Evolutionary conservation across 768 basidiomycete genomes (phyloP).

Genomic region (Tricholoma matsutake): DNA sequence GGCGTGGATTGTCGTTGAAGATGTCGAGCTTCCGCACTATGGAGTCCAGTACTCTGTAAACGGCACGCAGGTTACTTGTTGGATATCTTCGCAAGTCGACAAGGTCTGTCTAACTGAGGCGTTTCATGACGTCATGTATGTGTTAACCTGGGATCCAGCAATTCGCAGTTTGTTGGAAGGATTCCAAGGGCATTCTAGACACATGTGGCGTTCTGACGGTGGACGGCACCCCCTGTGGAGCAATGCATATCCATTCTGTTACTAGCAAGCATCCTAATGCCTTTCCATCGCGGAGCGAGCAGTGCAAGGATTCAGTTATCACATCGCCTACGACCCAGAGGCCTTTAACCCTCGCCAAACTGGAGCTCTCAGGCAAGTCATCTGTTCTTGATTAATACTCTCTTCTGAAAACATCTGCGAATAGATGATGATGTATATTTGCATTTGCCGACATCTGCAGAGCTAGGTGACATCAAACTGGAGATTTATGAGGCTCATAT

Average conservation of each 20-base stretch:
- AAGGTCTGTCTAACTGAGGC: slow-evolving; percentile 14
- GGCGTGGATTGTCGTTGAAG: slow-evolving; percentile 1
- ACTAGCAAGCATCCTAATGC: neutral
- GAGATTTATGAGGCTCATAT: slow-evolving; percentile 2
- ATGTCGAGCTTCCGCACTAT: slow-evolving; percentile 13
- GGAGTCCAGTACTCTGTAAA: slow-evolving; percentile 12
- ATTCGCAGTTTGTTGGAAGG: neutral
- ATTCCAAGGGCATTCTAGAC: neutral
- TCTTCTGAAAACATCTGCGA: neutral
- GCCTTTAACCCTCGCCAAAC: slow-evolving; percentile 16
- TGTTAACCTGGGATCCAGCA: neutral
- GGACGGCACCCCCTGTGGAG: neutral
- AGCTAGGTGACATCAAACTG: slow-evolving; percentile 15
- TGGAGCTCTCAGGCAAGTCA: slow-evolving; percentile 17
- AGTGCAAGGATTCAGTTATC: neutral
- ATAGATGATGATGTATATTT: slow-evolving; percentile 21
- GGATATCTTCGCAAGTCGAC: slow-evolving; percentile 26
- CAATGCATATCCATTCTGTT: too few species aligned
- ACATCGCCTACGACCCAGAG: slow-evolving; percentile 8
- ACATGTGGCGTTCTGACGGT: neutral
- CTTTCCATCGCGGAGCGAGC: neutral
- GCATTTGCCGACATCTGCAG: neutral
- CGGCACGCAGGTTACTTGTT: slow-evolving; percentile 21
- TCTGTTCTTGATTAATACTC: neutral
- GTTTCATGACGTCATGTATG: neutral